phyloP scores from a whole-genome alignment of 306 rosid genomes.

The Erythrophleum fordii region DNA sequence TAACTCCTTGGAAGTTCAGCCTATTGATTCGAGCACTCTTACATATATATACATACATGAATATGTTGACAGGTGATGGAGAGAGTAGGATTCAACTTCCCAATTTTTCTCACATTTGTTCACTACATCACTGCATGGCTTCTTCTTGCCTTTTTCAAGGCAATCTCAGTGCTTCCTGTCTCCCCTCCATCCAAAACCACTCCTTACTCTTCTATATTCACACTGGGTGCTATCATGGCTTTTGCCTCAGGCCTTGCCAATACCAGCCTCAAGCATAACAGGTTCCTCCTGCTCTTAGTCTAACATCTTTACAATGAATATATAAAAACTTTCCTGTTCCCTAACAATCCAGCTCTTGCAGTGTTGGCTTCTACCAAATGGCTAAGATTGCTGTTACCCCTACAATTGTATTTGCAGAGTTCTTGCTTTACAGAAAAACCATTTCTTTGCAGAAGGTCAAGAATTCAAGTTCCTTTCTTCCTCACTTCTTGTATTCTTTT shows the following conservation, averaged over 20 bases:
- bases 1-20: too few relatives aligned
- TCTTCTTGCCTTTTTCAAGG: conserved; percentile 82
- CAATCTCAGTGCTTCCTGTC: conserved; percentile 77
- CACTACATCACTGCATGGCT: conserved; percentile 83
- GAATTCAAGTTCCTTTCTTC: background rate
- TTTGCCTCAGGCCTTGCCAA: conserved; percentile 98
- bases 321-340: background rate
- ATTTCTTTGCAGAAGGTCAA: conserved; percentile 70
- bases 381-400: conserved; percentile 98
- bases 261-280: conserved; percentile 90
- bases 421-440: conserved; percentile 68
- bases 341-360: conserved; percentile 35
- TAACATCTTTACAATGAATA: background rate
- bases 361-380: conserved; percentile 98
- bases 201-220: conserved; percentile 87
- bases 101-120: conserved; percentile 85
- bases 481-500: background rate
- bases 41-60: background rate
- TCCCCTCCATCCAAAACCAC: conserved; percentile 87
- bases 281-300: conserved; percentile 47
- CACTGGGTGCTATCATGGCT: conserved; percentile 92
- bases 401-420: conserved; percentile 86
- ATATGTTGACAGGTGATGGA: conserved; percentile 78
- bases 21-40: too few relatives aligned
- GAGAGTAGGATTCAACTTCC: conserved; percentile 86